These are phyloP conservation scores for Rasamsonia emersonii DNA, from an alignment of 2,329 filamentous ascomycete genomes.

Conservation along the genomic window DNA sequence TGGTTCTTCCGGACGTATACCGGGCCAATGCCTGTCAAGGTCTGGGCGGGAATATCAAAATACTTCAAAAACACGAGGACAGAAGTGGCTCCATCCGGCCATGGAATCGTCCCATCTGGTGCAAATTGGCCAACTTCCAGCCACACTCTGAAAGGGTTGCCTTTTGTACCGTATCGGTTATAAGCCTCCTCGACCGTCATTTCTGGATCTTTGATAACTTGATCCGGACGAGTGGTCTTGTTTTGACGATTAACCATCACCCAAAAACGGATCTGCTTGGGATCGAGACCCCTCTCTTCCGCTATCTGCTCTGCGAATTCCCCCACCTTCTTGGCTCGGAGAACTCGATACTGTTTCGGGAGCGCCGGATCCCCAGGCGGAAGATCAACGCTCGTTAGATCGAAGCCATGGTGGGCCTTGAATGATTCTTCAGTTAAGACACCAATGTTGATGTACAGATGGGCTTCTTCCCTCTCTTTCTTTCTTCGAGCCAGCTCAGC, in stretches of 20 bases:
- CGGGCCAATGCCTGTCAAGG: constrained; percentile 67
- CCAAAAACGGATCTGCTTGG: constrained; percentile 73
- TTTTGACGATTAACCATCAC: constrained; percentile 98
- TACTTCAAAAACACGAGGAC: constrained; percentile 89
- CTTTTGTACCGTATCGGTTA: constrained; percentile 60
- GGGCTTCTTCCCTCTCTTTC: constrained; percentile 88
- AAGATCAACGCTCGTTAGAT: constrained; percentile 63
- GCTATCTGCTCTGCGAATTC: constrained; percentile 68
- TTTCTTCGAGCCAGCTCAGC: constrained; percentile 64
- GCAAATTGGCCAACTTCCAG: constrained; percentile 67
- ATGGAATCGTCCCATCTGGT: constrained; percentile 62
- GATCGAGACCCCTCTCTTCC: constrained; percentile 57
- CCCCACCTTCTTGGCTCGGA: constrained; percentile 64
- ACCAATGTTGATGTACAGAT: constrained; percentile 79
- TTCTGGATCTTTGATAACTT: constrained; percentile 67
- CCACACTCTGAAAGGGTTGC: constrained; percentile 68
- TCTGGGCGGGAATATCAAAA: constrained; percentile 72
- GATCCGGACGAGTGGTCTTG: constrained; percentile 86
- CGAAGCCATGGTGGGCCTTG: constrained; percentile 70
- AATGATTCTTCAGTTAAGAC: constrained; percentile 79
- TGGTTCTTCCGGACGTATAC: constrained; percentile 82
- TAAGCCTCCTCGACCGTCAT: constrained; percentile 71
- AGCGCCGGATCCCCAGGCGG: constrained; percentile 56
- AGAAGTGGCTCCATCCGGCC: constrained; percentile 48
- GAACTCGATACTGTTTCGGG: constrained; percentile 63